Conservation (phyloP, 2,329 filamentous ascomycete genomes). For the Diplodia sapinea region DNA sequence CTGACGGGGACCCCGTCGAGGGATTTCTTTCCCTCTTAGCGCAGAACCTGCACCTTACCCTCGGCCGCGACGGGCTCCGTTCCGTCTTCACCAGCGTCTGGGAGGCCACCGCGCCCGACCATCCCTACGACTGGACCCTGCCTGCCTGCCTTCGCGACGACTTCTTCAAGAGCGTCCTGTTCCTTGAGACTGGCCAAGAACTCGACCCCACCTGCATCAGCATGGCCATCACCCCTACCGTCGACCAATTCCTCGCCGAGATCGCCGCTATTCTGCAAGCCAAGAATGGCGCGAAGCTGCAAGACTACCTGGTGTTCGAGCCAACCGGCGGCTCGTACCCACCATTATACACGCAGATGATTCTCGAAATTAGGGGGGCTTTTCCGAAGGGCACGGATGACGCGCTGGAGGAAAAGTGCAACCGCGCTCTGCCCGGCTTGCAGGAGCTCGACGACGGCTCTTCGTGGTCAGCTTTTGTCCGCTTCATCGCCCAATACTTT, state of each 20-base stretch:
- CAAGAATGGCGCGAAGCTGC: slow-evolving; percentile 69
- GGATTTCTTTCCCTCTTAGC: slow-evolving; percentile 6
- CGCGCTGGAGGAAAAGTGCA: slow-evolving; percentile 67
- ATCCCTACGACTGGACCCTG: slow-evolving; percentile 20
- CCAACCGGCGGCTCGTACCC: slow-evolving; percentile 63
- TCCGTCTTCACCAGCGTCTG: slow-evolving; percentile 17
- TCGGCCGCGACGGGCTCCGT: slow-evolving; percentile 16
- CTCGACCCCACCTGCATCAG: background rate
- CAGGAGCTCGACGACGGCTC: slow-evolving; percentile 59
- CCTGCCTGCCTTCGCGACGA: slow-evolving; percentile 10
- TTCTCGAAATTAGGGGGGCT: slow-evolving; percentile 66
- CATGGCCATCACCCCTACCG: slow-evolving; percentile 61
- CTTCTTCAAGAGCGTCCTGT: slow-evolving; percentile 4
- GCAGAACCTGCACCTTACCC: background rate
- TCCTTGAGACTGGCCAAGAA: background rate
- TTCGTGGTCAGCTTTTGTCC: slow-evolving; percentile 76
- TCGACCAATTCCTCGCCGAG: slow-evolving; percentile 70
- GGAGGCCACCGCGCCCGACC: slow-evolving; percentile 3
- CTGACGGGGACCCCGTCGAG: slow-evolving; percentile 17
- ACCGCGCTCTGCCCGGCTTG: slow-evolving; percentile 64
- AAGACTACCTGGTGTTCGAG: slow-evolving; percentile 76
- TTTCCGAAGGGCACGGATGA: slow-evolving; percentile 59
- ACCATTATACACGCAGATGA: slow-evolving; percentile 70
- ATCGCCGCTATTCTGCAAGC: slow-evolving; percentile 66
- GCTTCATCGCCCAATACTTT: slow-evolving; percentile 82